Percentiles rank a stretch among this genome's conserved stretches.
Conservation (phyloP, 495 filamentous ascomycete species). For the Penicillium roqueforti region DNA sequence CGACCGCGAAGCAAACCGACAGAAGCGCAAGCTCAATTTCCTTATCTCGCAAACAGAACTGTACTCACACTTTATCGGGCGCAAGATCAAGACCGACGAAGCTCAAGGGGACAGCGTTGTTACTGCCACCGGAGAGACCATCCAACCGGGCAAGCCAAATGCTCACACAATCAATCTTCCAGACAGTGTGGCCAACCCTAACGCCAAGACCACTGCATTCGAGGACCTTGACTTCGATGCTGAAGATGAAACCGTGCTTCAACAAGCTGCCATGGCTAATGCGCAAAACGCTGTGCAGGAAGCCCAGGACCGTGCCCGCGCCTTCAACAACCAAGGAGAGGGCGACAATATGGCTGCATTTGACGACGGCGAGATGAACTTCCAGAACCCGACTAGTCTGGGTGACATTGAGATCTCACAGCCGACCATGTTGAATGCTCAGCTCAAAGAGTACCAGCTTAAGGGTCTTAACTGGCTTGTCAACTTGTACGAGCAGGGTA, state of each 20-base stretch:
- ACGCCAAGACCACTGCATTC: slow-evolving; percentile 79
- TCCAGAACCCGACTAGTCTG: slow-evolving; percentile 95
- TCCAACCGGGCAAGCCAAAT: slow-evolving; percentile 41
- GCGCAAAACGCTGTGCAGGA: slow-evolving; percentile 95
- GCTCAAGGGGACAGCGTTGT: slow-evolving; percentile 77
- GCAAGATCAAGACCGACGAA: slow-evolving; percentile 96
- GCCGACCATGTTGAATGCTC: slow-evolving; percentile 86
- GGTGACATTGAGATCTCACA: slow-evolving; percentile 91
- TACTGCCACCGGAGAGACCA: slow-evolving; percentile 48
- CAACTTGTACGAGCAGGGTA: slow-evolving; percentile 98
- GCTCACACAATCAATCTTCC: slow-evolving; percentile 53
- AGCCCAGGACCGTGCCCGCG: slow-evolving; percentile 83
- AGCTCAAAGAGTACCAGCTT: slow-evolving; percentile 96
- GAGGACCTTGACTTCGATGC: slow-evolving; percentile 94
- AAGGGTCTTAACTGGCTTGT: slow-evolving; percentile 99
- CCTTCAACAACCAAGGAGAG: slow-evolving; percentile 71
- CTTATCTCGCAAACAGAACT: slow-evolving; percentile 97
- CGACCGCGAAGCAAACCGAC: slow-evolving; percentile 91
- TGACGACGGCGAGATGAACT: slow-evolving; percentile 93
- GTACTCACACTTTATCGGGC: slow-evolving; percentile 98
- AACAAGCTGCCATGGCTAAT: slow-evolving; percentile 85
- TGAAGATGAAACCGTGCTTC: slow-evolving; percentile 80
- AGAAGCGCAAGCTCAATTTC: slow-evolving; percentile 99
- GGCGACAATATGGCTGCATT: slow-evolving; percentile 46
- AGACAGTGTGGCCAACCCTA: slow-evolving; percentile 53